Conservation (phyloP, 441 rosid genomes). For the Euphorbia corollata region DNA sequence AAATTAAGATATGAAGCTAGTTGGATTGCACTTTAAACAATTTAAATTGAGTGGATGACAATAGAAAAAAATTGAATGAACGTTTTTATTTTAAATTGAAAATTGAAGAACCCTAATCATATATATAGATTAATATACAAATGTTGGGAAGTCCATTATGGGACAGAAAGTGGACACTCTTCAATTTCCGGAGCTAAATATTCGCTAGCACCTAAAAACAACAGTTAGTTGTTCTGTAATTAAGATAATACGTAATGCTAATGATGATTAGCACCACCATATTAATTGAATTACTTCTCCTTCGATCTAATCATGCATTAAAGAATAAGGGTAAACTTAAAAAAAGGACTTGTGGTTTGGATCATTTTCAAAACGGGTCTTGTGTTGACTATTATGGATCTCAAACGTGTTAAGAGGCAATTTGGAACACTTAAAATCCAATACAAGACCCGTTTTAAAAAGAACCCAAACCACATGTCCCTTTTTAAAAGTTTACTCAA, state of each 20-base stretch:
- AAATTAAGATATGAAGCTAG: conserved; percentile 8
- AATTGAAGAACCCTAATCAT: too few relatives aligned
- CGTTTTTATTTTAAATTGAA: too few relatives aligned
- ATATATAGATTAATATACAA: too few relatives aligned
- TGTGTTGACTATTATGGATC: too few relatives aligned
- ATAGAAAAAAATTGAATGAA: background rate
- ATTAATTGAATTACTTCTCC: background rate
- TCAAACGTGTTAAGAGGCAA: too few relatives aligned
- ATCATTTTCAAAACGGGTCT: too few relatives aligned
- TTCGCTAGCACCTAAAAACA: background rate
- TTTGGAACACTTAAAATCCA: too few relatives aligned
- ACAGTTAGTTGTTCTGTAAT: background rate
- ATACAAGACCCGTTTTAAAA: too few relatives aligned
- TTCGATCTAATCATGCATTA: conserved; percentile 1
- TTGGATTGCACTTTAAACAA: conserved; percentile 16
- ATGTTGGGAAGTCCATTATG: conserved; percentile 12
- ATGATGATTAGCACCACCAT: background rate
- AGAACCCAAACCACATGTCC: too few relatives aligned
- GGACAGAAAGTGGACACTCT: conserved; percentile 15
- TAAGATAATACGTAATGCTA: conserved; percentile 1
- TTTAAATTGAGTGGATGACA: conserved; percentile 10
- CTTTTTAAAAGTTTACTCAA: too few relatives aligned
- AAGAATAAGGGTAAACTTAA: too few relatives aligned
- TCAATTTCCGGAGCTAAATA: background rate
- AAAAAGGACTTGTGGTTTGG: too few relatives aligned